phyloP scores from a whole-genome alignment of 495 filamentous ascomycete species.

The Trichoderma asperelloides region DNA sequence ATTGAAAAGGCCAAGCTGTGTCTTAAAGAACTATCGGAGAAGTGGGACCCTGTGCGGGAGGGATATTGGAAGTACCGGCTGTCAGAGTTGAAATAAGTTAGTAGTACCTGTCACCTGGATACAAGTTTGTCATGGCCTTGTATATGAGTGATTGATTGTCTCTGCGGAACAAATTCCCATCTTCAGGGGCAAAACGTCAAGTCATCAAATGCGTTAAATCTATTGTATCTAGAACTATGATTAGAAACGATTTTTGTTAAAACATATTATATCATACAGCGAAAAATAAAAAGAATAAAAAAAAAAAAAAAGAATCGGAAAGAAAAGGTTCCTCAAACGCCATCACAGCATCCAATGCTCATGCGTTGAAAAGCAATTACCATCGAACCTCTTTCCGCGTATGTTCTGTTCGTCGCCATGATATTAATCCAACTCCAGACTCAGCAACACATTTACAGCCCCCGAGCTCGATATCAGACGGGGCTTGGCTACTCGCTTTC shows the following conservation, averaged over 20 bases:
- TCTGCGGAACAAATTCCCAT: too few species aligned
- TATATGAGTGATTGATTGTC: not conserved
- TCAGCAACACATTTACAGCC: not conserved
- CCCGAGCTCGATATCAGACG: not conserved
- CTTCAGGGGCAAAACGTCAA: too few species aligned
- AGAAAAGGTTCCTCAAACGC: not conserved
- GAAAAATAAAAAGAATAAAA: not conserved
- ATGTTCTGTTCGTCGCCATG: not conserved
- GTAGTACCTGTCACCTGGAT: too few species aligned
- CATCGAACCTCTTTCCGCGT: too few species aligned
- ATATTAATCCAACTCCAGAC: not conserved
- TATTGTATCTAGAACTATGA: not conserved
- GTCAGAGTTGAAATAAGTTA: not conserved
- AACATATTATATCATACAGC: not conserved
- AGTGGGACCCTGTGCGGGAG: slow-evolving; percentile 81
- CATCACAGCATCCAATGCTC: not conserved
- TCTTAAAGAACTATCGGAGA: slow-evolving; percentile 64
- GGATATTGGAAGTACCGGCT: slow-evolving; percentile 84
- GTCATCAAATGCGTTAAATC: not conserved
- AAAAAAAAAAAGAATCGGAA: not conserved
- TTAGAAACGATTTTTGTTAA: not conserved
- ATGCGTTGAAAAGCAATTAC: not conserved
- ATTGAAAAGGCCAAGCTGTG: slow-evolving; percentile 52
- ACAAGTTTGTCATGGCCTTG: not conserved
- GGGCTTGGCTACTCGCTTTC: slow-evolving; percentile 25